A percentile compares a stretch with the other conserved stretches of the same genome.
Evolutionary conservation across 179 eudicot species (phyloP).

Genomic region (Vitellaria paradoxa): DNA sequence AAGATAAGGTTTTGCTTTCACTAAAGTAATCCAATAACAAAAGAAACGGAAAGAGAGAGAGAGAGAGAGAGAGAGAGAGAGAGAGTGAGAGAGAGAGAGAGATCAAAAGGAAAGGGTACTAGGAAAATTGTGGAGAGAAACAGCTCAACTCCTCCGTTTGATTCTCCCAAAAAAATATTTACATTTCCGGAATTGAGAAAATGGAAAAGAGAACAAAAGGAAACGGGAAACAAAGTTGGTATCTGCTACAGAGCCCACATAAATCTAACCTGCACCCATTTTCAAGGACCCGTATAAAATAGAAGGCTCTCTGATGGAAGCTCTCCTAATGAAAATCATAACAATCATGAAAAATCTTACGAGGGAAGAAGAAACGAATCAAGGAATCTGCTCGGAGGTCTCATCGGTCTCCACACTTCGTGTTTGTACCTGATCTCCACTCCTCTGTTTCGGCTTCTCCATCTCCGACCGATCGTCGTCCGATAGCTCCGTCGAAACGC

Average conservation of each 20-base stretch:
- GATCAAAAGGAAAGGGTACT: no score
- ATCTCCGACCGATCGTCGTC: constrained; percentile 15
- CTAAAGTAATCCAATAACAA: no score
- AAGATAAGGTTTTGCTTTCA: no score
- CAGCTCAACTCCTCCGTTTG: constrained; percentile 8
- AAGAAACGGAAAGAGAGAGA: no score
- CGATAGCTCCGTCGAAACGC: constrained; percentile 13
- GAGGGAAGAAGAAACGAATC: background rate
- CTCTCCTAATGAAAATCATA: background rate
- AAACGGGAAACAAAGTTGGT: background rate
- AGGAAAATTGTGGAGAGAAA: background rate
- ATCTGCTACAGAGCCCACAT: constrained; percentile 5
- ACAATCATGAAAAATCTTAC: background rate
- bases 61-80: no score
- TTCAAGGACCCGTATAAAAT: background rate
- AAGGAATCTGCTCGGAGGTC: constrained; percentile 13
- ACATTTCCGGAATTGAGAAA: constrained; percentile 11
- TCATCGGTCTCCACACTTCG: constrained; percentile 9
- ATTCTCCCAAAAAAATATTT: background rate
- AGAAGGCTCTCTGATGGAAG: background rate
- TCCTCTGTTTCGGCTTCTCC: constrained; percentile 10
- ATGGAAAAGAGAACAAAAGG: no score
- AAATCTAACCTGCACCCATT: background rate
- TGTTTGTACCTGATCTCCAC: constrained; percentile 16
- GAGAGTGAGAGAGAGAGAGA: no score